A percentile compares a stretch with the other conserved stretches of the same genome.
These are phyloP conservation scores for Colletotrichum horii DNA, from an alignment of 2,329 filamentous ascomycete genomes.

Conservation along the genomic window DNA sequence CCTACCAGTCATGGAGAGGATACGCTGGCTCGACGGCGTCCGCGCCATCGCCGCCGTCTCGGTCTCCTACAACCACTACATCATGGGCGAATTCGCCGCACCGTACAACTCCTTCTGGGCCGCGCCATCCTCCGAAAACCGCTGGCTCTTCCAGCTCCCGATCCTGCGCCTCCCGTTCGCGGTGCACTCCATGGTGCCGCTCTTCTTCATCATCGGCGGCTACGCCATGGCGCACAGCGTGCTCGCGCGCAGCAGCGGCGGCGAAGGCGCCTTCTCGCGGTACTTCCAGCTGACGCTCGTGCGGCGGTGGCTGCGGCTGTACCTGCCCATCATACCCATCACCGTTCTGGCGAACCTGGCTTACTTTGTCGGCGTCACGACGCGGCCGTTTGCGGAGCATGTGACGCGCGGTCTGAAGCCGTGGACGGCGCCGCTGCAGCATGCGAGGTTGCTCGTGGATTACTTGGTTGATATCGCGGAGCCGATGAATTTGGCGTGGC, in stretches of 20 bases:
- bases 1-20: background rate
- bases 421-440: background rate
- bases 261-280: background rate
- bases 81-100: background rate
- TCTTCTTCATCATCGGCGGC: constrained; percentile 21
- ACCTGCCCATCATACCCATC: background rate
- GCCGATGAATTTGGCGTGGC: background rate
- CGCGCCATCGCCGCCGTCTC: background rate
- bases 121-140: background rate
- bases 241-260: background rate
- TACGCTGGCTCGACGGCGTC: constrained; percentile 1
- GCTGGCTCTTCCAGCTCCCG: constrained; percentile 3
- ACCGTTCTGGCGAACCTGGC: background rate
- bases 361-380: background rate
- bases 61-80: background rate
- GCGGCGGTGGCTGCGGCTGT: background rate
- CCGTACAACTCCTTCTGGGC: background rate
- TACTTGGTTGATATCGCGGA: background rate
- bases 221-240: constrained; percentile 5
- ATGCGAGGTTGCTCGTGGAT: background rate
- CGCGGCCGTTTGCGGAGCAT: background rate
- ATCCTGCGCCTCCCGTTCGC: constrained; percentile 2
- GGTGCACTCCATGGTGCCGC: constrained; percentile 16
- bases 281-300: background rate
- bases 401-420: background rate